A percentile compares a stretch with the other conserved stretches of the same genome.
Evolutionary conservation across 1,139 yeast species (phyloP).

Genomic region (Diutina rugosa): DNA sequence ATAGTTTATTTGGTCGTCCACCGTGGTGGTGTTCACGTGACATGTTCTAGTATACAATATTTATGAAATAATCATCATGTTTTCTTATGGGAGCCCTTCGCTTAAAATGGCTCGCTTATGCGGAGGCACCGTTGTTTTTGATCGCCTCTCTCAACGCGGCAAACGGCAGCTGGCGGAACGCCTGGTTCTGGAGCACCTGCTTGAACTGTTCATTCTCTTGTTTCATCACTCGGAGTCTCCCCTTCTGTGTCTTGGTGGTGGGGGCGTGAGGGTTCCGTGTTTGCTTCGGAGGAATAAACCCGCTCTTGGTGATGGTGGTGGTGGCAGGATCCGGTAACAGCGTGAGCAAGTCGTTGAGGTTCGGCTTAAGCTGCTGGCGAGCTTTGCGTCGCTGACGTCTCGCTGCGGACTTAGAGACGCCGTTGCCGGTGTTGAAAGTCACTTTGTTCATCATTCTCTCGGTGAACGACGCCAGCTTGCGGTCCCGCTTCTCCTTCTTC

Average conservation of each 20-base stretch:
- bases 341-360: constrained; percentile 47
- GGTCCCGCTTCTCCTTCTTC: constrained; percentile 40
- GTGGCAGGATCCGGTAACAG: constrained; percentile 29
- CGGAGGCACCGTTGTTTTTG: neutral
- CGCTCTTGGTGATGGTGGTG: constrained; percentile 7
- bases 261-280: constrained; percentile 19
- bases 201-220: constrained; percentile 45
- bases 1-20: no score
- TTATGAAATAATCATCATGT: no score
- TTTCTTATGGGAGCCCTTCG: no score
- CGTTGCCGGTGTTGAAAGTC: constrained; percentile 20
- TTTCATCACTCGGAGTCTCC: constrained; percentile 39
- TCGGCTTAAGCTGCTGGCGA: constrained; percentile 50
- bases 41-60: no score
- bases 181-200: constrained; percentile 35
- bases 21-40: no score
- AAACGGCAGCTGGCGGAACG: constrained; percentile 45
- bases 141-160: constrained; percentile 38
- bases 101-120: neutral
- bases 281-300: constrained; percentile 6
- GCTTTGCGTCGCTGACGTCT: constrained; percentile 56
- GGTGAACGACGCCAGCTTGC: constrained; percentile 18
- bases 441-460: constrained; percentile 16
- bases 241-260: constrained; percentile 42
- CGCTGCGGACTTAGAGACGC: constrained; percentile 50